Conservation (phyloP, 495 filamentous ascomycete species). For the Pyrenula massariospora region DNA sequence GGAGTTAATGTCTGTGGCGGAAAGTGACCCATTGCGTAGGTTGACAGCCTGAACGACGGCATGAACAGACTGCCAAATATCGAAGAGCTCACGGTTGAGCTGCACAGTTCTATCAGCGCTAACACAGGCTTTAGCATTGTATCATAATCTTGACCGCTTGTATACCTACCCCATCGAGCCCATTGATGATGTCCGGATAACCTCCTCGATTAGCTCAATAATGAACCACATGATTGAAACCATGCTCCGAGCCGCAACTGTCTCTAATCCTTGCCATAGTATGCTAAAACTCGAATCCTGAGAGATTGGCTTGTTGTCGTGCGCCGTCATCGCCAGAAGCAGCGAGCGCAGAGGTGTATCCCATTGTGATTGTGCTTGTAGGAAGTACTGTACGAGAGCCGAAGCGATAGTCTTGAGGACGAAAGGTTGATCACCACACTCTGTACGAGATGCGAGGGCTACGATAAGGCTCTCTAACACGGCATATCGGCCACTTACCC, state of each 20-base stretch:
- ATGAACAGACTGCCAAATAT: not conserved
- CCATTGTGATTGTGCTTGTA: not conserved
- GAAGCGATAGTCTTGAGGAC: not conserved
- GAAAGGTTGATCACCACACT: not conserved
- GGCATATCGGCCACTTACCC: not conserved
- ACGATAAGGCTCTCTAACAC: not conserved
- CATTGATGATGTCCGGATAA: not conserved
- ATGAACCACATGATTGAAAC: not conserved
- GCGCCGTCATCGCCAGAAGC: not conserved
- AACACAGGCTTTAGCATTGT: too few relatives aligned
- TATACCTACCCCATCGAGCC: not conserved
- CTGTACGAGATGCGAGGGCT: not conserved
- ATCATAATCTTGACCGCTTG: too few relatives aligned
- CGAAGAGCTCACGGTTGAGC: not conserved
- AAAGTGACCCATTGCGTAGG: not conserved
- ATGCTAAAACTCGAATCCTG: not conserved
- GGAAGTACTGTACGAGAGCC: not conserved
- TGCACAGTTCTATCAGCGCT: not conserved
- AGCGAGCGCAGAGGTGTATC: not conserved
- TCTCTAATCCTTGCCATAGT: not conserved
- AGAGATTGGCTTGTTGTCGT: not conserved
- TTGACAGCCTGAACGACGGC: not conserved
- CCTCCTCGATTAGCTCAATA: not conserved
- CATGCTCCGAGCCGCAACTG: not conserved
- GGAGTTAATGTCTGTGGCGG: not conserved